Percentiles rank a stretch among this genome's conserved stretches.
phyloP scores from a whole-genome alignment of 2,329 filamentous ascomycete genomes.

The Stenocarpella maydis region DNA sequence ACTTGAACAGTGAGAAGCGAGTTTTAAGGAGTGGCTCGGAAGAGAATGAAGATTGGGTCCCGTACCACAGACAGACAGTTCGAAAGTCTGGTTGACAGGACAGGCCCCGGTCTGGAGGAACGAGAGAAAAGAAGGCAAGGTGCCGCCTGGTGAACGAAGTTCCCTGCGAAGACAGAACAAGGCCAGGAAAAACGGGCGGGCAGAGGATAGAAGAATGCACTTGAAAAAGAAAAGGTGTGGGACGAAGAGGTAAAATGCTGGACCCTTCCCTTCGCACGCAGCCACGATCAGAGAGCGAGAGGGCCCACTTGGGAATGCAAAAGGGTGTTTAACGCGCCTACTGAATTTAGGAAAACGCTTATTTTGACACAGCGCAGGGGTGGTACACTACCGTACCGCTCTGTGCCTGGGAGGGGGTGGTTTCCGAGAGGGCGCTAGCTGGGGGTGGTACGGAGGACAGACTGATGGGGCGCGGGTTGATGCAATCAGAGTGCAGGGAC shows the following conservation, averaged over 20 bases:
- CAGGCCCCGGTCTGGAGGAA: neutral
- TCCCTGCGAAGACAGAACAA: neutral
- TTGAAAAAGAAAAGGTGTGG: conserved; percentile 32
- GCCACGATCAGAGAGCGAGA: neutral
- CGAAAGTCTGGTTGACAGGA: too few species aligned
- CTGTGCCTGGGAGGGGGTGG: conserved; percentile 27
- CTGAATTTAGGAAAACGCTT: conserved; percentile 31
- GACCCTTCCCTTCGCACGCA: conserved; percentile 9
- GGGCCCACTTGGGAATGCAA: conserved; percentile 26
- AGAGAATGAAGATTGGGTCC: conserved; percentile 21
- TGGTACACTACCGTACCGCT: neutral
- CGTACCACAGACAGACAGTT: conserved; percentile 1
- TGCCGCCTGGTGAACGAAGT: neutral
- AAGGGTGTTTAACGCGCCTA: conserved; percentile 30
- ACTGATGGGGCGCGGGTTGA: conserved; percentile 19
- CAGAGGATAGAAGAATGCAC: conserved; percentile 22
- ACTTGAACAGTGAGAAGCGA: conserved; percentile 2
- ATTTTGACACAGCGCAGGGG: conserved; percentile 20
- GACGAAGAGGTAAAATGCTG: conserved; percentile 12
- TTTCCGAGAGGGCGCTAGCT: conserved; percentile 23
- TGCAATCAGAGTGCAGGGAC: conserved; percentile 30
- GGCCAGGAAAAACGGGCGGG: conserved; percentile 15
- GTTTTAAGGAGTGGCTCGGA: conserved; percentile 19
- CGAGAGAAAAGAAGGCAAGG: conserved; percentile 16
- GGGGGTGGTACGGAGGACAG: neutral